These are phyloP conservation scores for Pochonia chlamydosporia DNA, from an alignment of 2,329 filamentous ascomycete species.

Conservation along the genomic window DNA sequence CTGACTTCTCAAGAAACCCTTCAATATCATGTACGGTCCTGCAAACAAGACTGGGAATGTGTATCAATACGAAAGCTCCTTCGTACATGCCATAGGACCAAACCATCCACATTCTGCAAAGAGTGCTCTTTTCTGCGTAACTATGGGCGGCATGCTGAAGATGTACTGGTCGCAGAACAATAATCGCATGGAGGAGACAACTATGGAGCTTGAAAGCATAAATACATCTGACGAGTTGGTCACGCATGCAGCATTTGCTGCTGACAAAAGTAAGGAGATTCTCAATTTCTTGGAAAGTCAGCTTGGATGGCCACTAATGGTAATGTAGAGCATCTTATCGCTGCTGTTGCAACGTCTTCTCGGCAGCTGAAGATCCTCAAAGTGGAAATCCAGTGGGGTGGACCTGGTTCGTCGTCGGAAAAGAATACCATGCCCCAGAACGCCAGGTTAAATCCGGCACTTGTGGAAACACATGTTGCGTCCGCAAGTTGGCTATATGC, in stretches of 20 bases:
- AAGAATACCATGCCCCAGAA: constrained; percentile 43
- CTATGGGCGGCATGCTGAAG: constrained; percentile 65
- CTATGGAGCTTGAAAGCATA: constrained; percentile 68
- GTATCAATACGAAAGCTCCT: constrained; percentile 66
- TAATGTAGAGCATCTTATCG: constrained; percentile 51
- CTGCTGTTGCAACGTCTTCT: constrained; percentile 63
- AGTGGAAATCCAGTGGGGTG: constrained; percentile 69
- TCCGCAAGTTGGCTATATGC: constrained; percentile 51
- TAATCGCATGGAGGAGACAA: constrained; percentile 64
- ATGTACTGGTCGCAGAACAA: constrained; percentile 74
- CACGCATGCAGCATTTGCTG: constrained; percentile 70
- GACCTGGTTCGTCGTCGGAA: constrained; percentile 44
- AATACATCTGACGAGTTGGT: constrained; percentile 68
- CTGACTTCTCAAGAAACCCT: constrained; percentile 27
- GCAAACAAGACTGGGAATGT: constrained; percentile 55
- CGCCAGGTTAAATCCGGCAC: constrained; percentile 42
- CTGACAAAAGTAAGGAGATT: constrained; percentile 59
- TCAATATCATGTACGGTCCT: constrained; percentile 50
- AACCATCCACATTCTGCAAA: constrained; percentile 66
- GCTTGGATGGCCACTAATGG: constrained; percentile 20
- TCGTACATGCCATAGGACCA: constrained; percentile 62
- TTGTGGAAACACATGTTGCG: constrained; percentile 51
- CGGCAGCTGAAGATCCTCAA: constrained; percentile 70
- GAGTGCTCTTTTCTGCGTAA: constrained; percentile 71
- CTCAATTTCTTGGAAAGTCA: neutral